Conservation (phyloP, 306 rosid genomes). For the Vicia sativa region DNA sequence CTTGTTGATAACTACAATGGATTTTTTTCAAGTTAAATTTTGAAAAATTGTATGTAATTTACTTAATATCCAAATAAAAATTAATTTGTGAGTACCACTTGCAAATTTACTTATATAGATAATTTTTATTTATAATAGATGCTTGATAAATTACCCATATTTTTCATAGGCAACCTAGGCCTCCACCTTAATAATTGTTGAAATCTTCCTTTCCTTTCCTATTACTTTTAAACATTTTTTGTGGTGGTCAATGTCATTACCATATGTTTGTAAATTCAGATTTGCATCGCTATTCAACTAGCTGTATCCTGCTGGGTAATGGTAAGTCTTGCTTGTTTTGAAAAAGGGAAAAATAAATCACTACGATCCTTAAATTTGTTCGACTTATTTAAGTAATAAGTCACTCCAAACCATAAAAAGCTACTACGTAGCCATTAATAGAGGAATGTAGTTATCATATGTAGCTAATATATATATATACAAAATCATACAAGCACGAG, state of each 20-base stretch:
- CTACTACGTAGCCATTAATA: slow-evolving; percentile 5
- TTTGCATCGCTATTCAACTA: slow-evolving; percentile 32
- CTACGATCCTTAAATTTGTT: slow-evolving; percentile 25
- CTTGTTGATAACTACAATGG: no score
- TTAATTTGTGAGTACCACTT: no score
- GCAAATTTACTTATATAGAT: no score
- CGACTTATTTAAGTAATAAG: slow-evolving; percentile 1
- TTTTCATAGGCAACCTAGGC: no score
- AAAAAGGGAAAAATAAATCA: slow-evolving; percentile 10
- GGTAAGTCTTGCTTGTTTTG: slow-evolving; percentile 1
- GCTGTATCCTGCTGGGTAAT: slow-evolving; percentile 34
- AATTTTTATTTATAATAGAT: no score
- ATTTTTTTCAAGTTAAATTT: no score
- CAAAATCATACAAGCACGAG: slow-evolving; percentile 11
- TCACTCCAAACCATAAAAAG: slow-evolving; percentile 18
- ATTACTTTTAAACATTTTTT: slow-evolving; percentile 10
- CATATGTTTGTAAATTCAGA: slow-evolving; percentile 19
- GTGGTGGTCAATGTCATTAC: slow-evolving; percentile 14
- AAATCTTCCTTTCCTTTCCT: slow-evolving; percentile 9
- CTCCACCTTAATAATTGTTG: neutral
- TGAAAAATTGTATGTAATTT: no score
- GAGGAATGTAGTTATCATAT: slow-evolving; percentile 19
- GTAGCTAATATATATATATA: neutral
- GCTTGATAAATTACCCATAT: no score
- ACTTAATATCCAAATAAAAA: no score